These are phyloP conservation scores for Pseudopediastrum boryanum DNA, from an alignment of 139 green algal species.

Conservation along the genomic window DNA sequence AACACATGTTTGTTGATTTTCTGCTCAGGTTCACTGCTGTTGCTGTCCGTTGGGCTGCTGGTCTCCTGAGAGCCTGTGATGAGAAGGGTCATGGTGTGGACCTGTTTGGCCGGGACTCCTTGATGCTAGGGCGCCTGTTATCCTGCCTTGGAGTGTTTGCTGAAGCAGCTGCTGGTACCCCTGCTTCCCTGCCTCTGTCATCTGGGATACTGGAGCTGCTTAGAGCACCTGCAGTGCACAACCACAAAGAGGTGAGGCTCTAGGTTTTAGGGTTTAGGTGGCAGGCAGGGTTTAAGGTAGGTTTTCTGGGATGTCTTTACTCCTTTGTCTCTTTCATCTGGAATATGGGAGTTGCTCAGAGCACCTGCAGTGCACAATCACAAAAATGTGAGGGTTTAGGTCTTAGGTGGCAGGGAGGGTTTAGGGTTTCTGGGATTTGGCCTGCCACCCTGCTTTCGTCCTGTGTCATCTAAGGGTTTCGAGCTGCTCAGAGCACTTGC, in stretches of 20 bases:
- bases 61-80: constrained; percentile 56
- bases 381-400: neutral
- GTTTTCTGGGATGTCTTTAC: constrained; percentile 39
- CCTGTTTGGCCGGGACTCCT: constrained; percentile 63
- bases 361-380: constrained; percentile 42
- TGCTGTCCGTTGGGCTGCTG: constrained; percentile 67
- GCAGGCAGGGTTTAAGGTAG: too few relatives aligned
- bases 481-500: constrained; percentile 65
- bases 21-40: constrained; percentile 64
- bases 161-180: constrained; percentile 42
- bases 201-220: constrained; percentile 76
- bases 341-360: constrained; percentile 73
- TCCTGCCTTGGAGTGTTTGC: constrained; percentile 53
- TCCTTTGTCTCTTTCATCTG: constrained; percentile 52
- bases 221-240: constrained; percentile 43
- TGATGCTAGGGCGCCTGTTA: constrained; percentile 81
- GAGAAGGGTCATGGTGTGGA: constrained; percentile 78
- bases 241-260: neutral
- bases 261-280: too few relatives aligned
- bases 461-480: constrained; percentile 51
- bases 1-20: too few relatives aligned
- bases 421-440: too few relatives aligned
- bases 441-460: too few relatives aligned
- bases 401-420: too few relatives aligned
- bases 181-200: constrained; percentile 52